Evolutionary conservation across 805 yeast genomes (phyloP), one percentile per base, ranked within the genome.

Genomic region (Huiozyma sinensis): DNA sequence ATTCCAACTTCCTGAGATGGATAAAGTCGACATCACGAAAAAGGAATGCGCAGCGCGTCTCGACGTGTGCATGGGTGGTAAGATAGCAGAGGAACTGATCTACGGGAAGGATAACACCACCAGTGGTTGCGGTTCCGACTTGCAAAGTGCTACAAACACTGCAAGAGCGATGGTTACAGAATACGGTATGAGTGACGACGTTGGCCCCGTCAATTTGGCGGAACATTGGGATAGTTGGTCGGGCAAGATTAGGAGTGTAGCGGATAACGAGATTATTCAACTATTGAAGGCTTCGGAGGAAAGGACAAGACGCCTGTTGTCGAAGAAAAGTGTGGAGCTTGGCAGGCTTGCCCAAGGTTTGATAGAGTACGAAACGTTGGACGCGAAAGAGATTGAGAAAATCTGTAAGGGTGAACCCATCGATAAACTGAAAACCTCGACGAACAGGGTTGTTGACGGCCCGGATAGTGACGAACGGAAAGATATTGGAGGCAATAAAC

Each of bases 11-110:
- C 98, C 98, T 3, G 97, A 92, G 62, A 87, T 89, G 90, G 98
- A 92, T 67, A 90, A 92, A 69, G 88, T 85, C 48, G 97, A 90
- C 59, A 83, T 85, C 65, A 87, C 96, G 31, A 83, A 77, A 61
- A 77, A 73, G 48, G 97, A 92, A 66, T 85, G 96, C 62, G 72
- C 82, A 50, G 96, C 97, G 0, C 72, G 95, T 50, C 67, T 92
- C 52, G 98, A 92, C 63, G 98, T 92, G 41, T 88, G 96, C 62
- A 92, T 92, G 98, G 99, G 98, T 48, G 99, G 99, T 50, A 89
- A 89, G 63, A 80, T 88, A 46, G 98, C 98, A 30, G 99, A 92
- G 69, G 97, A 90, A 61, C 70, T 86, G 72, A 73, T 84, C 41
- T 85, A 86, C 59, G 98, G 98, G 1, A 75, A 80, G 39, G 95